Evolutionary conservation across 2,329 filamentous ascomycete species (phyloP), one percentile per base, ranked within the genome.

Genomic region (Cytospora chrysosperma): DNA sequence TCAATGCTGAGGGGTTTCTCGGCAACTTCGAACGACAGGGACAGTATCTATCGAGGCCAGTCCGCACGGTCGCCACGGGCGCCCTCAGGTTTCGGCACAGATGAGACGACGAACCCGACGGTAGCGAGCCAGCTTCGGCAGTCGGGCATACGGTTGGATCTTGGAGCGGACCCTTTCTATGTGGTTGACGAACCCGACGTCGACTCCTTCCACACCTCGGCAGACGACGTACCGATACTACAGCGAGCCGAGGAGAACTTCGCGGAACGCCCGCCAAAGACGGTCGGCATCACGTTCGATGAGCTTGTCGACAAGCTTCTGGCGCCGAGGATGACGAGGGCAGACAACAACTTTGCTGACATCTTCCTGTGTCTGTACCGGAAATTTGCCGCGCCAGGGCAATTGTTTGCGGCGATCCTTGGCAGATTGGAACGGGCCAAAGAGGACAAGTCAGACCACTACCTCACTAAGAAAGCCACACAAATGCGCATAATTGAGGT

Each of bases 331-430:
- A 88, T 94, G 78, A 93, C 91, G 30, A 93, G 92, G 72, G 84
- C 88, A n/a, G 95, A 98, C 72, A 84, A 85, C 63, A 97, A 97
- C 75, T 99, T 97, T 72, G 85, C 86, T 1, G 87, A 93, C 52
- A 88, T 96, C 21, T 98, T 98, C 71, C 81, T 98, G 32, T 97
- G 94, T 68, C 81, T 98, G 17, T 98, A 98, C 76, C 89, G 95
- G 67, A 96, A 95, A 74, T 98, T 99, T 73, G 90, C 92, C 4
- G 86, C 93, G 2, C 95, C 95, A 0, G 84, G 85, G 12, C 85
- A 89, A 68, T 82, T 99, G 5, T 86, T 98, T 59, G 84, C 88
- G 49, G 88, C 91, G 9, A 90, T 98, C 52, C 81, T 96, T 49
- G 82, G 88, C 63, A 88, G 90, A 47, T 86, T 97, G 65, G 90